Percentiles rank a stretch among this genome's conserved stretches.
Evolutionary conservation across 306 rosid genomes (phyloP).

Genomic region (Quercus gilva): DNA sequence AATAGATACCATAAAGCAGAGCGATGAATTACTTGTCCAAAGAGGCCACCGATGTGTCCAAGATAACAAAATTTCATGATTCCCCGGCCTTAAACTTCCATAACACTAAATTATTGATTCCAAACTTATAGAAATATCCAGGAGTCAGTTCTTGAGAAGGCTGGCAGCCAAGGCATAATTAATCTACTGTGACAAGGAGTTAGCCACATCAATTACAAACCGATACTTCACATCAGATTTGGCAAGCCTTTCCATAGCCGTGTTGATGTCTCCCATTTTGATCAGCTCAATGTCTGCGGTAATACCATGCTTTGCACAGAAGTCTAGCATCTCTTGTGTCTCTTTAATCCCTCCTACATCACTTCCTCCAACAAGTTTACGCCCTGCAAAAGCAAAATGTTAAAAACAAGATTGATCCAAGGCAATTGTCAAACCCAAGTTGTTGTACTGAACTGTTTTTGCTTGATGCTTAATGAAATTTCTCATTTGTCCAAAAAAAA

Average conservation of each 20-base stretch:
- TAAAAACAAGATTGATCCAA: background rate
- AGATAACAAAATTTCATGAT: background rate
- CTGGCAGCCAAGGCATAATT: background rate
- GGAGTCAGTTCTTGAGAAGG: background rate
- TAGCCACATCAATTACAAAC: constrained; percentile 80
- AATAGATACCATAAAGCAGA: background rate
- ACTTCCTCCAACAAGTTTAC: constrained; percentile 89
- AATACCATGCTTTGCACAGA: constrained; percentile 70
- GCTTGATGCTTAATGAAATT: too few species aligned
- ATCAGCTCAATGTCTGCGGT: constrained; percentile 78
- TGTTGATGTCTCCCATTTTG: constrained; percentile 58
- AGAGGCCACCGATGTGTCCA: background rate
- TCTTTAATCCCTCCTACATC: constrained; percentile 85
- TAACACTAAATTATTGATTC: background rate
- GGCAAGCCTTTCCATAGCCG: constrained; percentile 74
- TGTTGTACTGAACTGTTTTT: too few species aligned
- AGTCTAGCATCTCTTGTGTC: constrained; percentile 96
- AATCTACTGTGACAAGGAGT: constrained; percentile 43
- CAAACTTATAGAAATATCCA: background rate
- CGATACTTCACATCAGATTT: constrained; percentile 84
- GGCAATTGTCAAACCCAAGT: background rate
- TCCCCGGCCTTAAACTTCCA: background rate
- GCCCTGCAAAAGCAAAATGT: constrained; percentile 31
- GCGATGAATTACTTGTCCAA: background rate
- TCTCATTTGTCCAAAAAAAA: too few species aligned